Conservation (phyloP, 208 protist genomes). For the Leishmania arabica region DNA sequence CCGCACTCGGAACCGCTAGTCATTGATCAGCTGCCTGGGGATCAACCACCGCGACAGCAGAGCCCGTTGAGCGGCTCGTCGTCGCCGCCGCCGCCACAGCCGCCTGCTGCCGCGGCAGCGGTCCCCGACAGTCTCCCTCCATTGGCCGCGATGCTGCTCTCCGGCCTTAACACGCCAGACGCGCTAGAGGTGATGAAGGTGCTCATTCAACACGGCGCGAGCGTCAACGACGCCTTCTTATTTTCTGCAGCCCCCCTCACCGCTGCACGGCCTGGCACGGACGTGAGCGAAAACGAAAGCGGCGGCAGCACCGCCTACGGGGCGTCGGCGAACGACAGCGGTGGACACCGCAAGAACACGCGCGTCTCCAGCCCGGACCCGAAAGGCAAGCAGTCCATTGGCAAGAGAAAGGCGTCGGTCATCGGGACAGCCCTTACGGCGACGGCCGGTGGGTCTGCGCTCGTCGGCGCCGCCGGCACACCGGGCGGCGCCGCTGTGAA, state of each 20-base stretch:
- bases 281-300: not conserved
- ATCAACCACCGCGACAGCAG: not conserved
- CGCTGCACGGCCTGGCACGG: not conserved
- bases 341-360: slow-evolving; percentile 1
- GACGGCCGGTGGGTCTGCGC: not conserved
- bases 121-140: slow-evolving; percentile 18
- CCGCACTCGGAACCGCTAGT: not conserved
- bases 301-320: not conserved
- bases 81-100: not conserved
- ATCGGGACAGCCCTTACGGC: not conserved
- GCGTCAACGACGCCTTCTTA: slow-evolving; percentile 47
- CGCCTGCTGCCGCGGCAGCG: not conserved
- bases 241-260: slow-evolving; percentile 19
- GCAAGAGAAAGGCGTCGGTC: not conserved
- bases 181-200: slow-evolving; percentile 49
- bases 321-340: not conserved
- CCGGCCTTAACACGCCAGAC: slow-evolving; percentile 34
- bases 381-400: not conserved
- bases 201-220: slow-evolving; percentile 58
- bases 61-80: not conserved
- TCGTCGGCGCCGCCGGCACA: not conserved
- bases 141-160: slow-evolving; percentile 50
- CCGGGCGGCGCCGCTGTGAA: not conserved
- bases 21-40: not conserved
- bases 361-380: not conserved